These are phyloP conservation scores for Suillus lakei DNA, from an alignment of 768 basidiomycete genomes.

Conservation along the genomic window DNA sequence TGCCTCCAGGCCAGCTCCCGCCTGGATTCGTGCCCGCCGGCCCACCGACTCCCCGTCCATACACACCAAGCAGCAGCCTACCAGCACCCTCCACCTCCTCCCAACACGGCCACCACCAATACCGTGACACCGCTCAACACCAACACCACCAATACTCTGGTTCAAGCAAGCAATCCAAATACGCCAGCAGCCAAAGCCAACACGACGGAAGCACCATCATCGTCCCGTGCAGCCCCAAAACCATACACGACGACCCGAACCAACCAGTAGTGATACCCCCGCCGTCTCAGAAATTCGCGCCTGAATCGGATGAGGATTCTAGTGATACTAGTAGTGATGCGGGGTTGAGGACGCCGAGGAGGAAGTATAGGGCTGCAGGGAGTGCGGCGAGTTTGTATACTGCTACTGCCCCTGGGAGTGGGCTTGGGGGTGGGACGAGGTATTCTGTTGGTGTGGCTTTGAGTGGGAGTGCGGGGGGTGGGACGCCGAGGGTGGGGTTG, in stretches of 20 bases:
- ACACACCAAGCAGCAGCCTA: conserved; percentile 31
- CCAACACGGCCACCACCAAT: background rate
- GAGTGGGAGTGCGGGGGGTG: background rate
- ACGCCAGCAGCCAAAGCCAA: background rate
- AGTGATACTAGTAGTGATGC: conserved; percentile 37
- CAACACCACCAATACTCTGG: background rate
- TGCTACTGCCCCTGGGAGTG: conserved; percentile 13
- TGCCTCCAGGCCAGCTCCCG: conserved; percentile 36
- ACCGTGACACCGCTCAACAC: background rate
- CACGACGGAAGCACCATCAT: conserved; percentile 20
- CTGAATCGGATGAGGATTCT: conserved; percentile 31
- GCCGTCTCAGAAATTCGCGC: conserved; percentile 22
- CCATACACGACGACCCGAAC: background rate
- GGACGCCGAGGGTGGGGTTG: background rate
- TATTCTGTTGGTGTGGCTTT: background rate
- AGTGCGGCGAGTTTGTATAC: conserved; percentile 17
- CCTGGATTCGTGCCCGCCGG: conserved; percentile 42
- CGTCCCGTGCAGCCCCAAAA: conserved; percentile 4
- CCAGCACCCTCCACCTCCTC: conserved; percentile 37
- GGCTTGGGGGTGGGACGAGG: background rate
- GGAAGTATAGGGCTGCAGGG: conserved; percentile 27
- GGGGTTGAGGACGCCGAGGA: conserved; percentile 31
- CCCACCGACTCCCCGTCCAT: conserved; percentile 21
- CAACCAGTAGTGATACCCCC: conserved; percentile 34
- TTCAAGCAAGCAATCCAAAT: background rate